Conservation (phyloP, 768 basidiomycete species). For the Naganishia kalamii region DNA sequence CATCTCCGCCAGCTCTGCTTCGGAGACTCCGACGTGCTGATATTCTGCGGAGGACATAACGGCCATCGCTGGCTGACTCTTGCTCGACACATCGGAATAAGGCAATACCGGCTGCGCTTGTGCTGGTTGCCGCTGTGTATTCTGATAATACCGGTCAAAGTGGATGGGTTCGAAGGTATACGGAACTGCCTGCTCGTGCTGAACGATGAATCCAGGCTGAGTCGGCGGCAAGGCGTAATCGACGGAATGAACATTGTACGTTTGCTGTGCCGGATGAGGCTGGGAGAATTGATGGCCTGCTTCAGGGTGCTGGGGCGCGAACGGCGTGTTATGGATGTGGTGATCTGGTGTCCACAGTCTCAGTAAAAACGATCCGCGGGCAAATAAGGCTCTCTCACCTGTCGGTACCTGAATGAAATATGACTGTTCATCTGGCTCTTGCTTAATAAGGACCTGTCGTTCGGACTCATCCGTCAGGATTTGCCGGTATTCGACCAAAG, state of each 20-base stretch:
- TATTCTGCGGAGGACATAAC: conserved; percentile 1
- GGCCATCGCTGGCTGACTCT: neutral
- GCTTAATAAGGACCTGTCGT: neutral
- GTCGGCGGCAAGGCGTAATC: conserved; percentile 17
- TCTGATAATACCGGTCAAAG: conserved; percentile 15
- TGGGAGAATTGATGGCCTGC: neutral
- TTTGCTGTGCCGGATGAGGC: neutral
- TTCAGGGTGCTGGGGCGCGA: neutral
- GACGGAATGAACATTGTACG: neutral
- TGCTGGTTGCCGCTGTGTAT: neutral
- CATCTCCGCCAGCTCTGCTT: conserved; percentile 31
- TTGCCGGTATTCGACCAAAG: neutral
- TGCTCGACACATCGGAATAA: neutral
- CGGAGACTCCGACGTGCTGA: conserved; percentile 19
- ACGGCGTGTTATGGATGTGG: too few species aligned
- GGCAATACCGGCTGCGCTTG: neutral
- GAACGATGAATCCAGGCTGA: conserved; percentile 21
- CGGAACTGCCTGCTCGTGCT: conserved; percentile 18
- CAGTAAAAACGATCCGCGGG: neutral
- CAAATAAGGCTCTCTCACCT: neutral
- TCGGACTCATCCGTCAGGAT: neutral
- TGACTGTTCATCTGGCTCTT: neutral
- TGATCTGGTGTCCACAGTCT: neutral
- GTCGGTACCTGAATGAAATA: neutral
- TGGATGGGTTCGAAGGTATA: conserved; percentile 31